phyloP scores from a whole-genome alignment of 2,329 filamentous ascomycete genomes.

The Sclerotinia borealis region DNA sequence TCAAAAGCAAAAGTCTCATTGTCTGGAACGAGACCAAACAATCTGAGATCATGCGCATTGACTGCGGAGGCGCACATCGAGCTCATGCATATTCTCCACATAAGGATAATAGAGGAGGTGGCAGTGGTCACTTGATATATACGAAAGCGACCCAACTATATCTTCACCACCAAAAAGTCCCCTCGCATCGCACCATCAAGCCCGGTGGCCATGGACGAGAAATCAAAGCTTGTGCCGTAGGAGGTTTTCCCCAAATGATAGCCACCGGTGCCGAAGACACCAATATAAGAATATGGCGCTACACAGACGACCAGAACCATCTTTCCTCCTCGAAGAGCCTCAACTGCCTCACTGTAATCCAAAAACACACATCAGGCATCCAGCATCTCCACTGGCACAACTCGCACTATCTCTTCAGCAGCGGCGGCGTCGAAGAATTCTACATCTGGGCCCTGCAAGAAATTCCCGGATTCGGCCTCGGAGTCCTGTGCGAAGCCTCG shows the following conservation, averaged over 20 bases:
- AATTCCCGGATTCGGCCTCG: conserved; percentile 46
- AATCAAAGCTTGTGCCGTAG: conserved; percentile 58
- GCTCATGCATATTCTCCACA: conserved; percentile 54
- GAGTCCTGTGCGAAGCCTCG: conserved; percentile 50
- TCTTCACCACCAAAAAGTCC: conserved; percentile 35
- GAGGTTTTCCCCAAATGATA: conserved; percentile 36
- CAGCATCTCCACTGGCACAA: conserved; percentile 66
- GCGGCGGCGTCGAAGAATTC: conserved; percentile 82
- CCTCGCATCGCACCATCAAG: conserved; percentile 48
- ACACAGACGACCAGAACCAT: conserved; percentile 21
- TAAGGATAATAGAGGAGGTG: conserved; percentile 16
- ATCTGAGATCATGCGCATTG: conserved; percentile 62
- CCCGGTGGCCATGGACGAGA: conserved; percentile 79
- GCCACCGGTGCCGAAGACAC: conserved; percentile 69
- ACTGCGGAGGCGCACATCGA: conserved; percentile 81
- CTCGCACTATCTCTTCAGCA: conserved; percentile 66
- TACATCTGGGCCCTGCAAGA: conserved; percentile 66
- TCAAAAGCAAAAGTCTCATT: conserved; percentile 72
- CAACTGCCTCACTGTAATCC: conserved; percentile 54
- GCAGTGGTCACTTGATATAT: conserved; percentile 59
- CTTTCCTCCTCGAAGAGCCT: conserved; percentile 5
- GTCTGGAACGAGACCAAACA: conserved; percentile 72
- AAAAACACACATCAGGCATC: conserved; percentile 76
- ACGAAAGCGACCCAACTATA: conserved; percentile 58
- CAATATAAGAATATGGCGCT: conserved; percentile 66